Conservation (phyloP, 306 rosid genomes). For the Cucurbita moschata region DNA sequence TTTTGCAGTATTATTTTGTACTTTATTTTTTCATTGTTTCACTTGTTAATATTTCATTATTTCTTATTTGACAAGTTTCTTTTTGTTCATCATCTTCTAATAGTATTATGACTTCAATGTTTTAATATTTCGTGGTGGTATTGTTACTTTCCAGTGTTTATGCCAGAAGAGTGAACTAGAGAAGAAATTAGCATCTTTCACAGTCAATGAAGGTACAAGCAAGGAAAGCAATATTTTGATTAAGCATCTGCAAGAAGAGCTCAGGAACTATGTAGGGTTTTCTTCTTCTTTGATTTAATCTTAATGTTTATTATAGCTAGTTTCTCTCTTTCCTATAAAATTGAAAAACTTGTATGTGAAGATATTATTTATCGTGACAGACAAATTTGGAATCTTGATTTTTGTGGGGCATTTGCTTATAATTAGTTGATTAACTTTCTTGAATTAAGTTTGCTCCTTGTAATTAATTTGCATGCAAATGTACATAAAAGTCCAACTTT, state of each 20-base stretch:
- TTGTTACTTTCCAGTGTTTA: constrained; percentile 42
- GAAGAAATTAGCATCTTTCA: constrained; percentile 47
- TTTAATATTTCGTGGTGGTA: background rate
- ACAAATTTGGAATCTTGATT: background rate
- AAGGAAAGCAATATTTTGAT: constrained; percentile 34
- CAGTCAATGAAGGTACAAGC: constrained; percentile 42
- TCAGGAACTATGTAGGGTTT: constrained; percentile 59
- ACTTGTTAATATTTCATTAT: background rate
- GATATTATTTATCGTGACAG: background rate
- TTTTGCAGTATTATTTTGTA: background rate
- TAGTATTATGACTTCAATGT: background rate
- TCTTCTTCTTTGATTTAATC: background rate
- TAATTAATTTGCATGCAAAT: background rate
- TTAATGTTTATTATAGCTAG: background rate
- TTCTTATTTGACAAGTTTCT: background rate
- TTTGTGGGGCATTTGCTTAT: background rate
- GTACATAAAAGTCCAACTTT: background rate
- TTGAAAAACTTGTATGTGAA: background rate
- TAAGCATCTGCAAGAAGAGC: constrained; percentile 80
- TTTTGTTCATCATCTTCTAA: background rate
- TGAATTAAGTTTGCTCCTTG: background rate
- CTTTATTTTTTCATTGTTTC: background rate
- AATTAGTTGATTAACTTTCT: background rate
- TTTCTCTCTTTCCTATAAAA: background rate
- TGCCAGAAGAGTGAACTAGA: constrained; percentile 64